Conservation (phyloP, 2,329 filamentous ascomycete species). For the Pseudogymnoascus sp. region DNA sequence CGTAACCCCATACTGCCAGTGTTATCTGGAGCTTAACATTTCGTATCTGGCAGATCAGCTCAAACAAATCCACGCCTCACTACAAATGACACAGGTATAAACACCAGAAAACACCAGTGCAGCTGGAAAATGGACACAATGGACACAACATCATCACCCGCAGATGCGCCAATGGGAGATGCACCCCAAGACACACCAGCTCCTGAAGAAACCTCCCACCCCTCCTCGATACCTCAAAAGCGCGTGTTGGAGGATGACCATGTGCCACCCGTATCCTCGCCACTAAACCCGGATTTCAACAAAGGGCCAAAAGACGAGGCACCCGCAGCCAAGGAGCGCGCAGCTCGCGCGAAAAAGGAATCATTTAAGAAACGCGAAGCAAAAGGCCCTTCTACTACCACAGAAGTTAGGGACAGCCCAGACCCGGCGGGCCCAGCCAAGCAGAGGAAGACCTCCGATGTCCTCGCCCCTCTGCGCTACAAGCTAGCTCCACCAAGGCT, state of each 20-base stretch:
- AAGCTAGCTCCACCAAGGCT: constrained; percentile 55
- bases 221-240: constrained; percentile 52
- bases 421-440: constrained; percentile 37
- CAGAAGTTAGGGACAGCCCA: constrained; percentile 43
- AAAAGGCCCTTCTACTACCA: constrained; percentile 37
- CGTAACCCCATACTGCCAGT: neutral
- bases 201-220: constrained; percentile 32
- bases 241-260: constrained; percentile 61
- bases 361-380: constrained; percentile 60
- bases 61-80: neutral
- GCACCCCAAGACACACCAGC: constrained; percentile 22
- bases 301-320: constrained; percentile 40
- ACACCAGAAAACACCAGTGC: neutral
- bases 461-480: constrained; percentile 48
- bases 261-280: constrained; percentile 62
- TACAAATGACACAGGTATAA: neutral
- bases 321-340: constrained; percentile 23
- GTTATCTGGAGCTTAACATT: constrained; percentile 5
- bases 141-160: neutral
- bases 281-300: constrained; percentile 61
- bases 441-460: constrained; percentile 31
- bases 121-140: neutral
- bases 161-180: neutral
- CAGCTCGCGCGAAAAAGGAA: constrained; percentile 53
- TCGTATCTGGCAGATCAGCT: neutral